Conservation (phyloP, 805 yeast genomes). For the Wickerhamomyces xylosicus region DNA sequence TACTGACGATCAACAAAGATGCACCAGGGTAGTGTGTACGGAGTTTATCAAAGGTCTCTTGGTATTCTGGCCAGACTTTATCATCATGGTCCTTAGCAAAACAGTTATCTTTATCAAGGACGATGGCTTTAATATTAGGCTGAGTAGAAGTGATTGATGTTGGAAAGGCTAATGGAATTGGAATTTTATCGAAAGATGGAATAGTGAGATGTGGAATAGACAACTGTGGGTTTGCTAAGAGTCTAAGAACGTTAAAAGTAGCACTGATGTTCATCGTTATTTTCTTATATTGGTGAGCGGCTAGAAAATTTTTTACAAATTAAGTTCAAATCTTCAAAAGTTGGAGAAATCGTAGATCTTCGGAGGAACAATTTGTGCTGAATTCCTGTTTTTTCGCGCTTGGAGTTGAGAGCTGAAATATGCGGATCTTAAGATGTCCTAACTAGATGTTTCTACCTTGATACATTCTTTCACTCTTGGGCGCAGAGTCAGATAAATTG, state of each 20-base stretch:
- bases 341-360: no score
- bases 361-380: no score
- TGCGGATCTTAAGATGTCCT: no score
- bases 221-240: conserved; percentile 53
- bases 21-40: conserved; percentile 50
- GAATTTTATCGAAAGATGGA: conserved; percentile 47
- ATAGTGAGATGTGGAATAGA: conserved; percentile 56
- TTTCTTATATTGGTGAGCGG: no score
- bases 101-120: conserved; percentile 92
- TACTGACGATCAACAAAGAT: conserved; percentile 68
- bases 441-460: no score
- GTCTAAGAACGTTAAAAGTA: conserved; percentile 52
- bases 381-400: no score
- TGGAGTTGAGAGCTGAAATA: no score
- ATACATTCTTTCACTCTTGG: no score
- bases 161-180: conserved; percentile 39
- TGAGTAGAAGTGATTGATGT: conserved; percentile 3
- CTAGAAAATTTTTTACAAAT: no score
- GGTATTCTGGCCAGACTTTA: conserved; percentile 69
- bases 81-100: conserved; percentile 79
- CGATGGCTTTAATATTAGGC: conserved; percentile 55
- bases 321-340: no score
- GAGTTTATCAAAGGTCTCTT: conserved; percentile 43
- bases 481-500: no score
- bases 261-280: conserved; percentile 74